phyloP scores from a whole-genome alignment of 208 protist genomes.

The Tritrichomonas musculus region DNA sequence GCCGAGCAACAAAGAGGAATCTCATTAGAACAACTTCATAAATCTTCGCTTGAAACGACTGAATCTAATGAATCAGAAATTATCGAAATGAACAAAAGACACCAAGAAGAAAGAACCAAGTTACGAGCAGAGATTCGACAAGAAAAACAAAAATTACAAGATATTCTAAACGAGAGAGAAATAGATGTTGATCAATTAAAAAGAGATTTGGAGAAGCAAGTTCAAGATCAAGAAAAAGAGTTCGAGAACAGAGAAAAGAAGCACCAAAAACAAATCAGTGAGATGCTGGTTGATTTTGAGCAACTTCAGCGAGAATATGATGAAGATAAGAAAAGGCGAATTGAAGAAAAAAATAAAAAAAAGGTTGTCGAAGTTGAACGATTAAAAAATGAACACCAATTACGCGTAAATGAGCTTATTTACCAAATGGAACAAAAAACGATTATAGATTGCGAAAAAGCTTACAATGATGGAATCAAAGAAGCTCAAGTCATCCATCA shows the following conservation, averaged over 20 bases:
- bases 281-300: background rate
- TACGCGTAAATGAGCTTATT: background rate
- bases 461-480: too few species aligned
- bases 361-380: background rate
- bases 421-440: too few species aligned
- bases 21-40: background rate
- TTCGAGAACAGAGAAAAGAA: background rate
- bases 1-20: background rate
- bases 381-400: background rate
- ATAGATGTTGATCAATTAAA: background rate
- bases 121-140: background rate
- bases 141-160: slow-evolving; percentile 1
- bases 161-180: background rate
- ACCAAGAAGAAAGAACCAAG: background rate
- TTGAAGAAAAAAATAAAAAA: background rate
- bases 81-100: background rate
- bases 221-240: background rate
- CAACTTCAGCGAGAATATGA: background rate
- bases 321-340: background rate
- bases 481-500: too few species aligned
- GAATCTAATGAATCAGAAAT: background rate
- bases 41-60: background rate
- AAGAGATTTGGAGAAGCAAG: background rate
- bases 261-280: background rate
- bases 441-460: too few species aligned